Evolutionary conservation across 345 rosid species (phyloP).

Genomic region (Pistacia integerrima): DNA sequence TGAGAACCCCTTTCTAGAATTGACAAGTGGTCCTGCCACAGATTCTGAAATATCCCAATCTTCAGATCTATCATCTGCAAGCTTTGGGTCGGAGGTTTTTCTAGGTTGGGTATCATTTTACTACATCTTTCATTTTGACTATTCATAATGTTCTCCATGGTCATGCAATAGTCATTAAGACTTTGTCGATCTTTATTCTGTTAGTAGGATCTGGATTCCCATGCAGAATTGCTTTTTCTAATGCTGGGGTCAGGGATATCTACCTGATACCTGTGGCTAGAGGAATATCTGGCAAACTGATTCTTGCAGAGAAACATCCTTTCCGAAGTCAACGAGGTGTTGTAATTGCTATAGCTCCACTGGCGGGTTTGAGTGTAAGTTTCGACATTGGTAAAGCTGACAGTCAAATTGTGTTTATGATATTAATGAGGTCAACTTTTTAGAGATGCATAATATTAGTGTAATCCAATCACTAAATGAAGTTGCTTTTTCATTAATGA

Average conservation of each 20-base stretch:
- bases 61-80: conserved; percentile 53
- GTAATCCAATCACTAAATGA: not conserved
- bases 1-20: conserved; percentile 36
- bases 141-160: conserved; percentile 3
- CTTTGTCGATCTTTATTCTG: conserved; percentile 3
- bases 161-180: conserved; percentile 15
- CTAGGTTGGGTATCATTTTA: conserved; percentile 40
- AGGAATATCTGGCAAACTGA: conserved; percentile 54
- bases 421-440: not conserved
- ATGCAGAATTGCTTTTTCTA: conserved; percentile 58
- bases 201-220: conserved; percentile 56
- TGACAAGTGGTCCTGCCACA: conserved; percentile 22
- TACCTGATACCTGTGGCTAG: conserved; percentile 44
- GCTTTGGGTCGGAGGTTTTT: conserved; percentile 64
- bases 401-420: not conserved
- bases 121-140: not conserved
- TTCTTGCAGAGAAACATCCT: conserved; percentile 75
- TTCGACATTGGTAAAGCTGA: not conserved
- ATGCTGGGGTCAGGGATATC: conserved; percentile 59
- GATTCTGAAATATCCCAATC: conserved; percentile 38
- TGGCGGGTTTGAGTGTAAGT: conserved; percentile 61
- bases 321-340: conserved; percentile 55
- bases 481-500: not conserved
- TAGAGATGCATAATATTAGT: not conserved
- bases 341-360: conserved; percentile 63